Conservation (phyloP, 139 green algal species). For the Chlamydomonas schloesseri region DNA sequence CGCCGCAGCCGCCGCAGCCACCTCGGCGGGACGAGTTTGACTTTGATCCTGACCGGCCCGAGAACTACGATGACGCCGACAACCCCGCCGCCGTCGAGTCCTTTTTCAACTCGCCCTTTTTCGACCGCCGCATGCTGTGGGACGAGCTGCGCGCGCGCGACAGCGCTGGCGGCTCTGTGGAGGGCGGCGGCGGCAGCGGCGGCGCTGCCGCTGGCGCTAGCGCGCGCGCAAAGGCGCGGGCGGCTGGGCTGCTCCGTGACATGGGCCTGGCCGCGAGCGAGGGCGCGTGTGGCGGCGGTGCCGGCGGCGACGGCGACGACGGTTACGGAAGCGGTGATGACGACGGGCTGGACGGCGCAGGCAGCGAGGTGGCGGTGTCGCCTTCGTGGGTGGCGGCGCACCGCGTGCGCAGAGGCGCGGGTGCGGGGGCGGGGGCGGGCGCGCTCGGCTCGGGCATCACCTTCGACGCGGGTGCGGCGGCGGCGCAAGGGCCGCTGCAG, state of each 20-base stretch:
- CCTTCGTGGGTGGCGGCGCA: not conserved
- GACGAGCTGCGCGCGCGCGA: not conserved
- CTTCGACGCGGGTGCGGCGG: too few species aligned
- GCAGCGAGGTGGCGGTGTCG: not conserved
- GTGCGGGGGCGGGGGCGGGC: too few species aligned
- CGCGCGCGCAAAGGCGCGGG: too few species aligned
- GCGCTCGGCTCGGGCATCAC: too few species aligned
- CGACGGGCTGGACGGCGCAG: not conserved
- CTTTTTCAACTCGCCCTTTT: slow-evolving; percentile 36
- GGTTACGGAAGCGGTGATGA: not conserved
- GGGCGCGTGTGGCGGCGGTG: not conserved
- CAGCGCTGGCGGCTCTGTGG: too few species aligned
- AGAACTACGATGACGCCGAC: slow-evolving; percentile 17
- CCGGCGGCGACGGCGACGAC: too few species aligned
- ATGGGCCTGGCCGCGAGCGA: not conserved
- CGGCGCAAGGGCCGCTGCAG: too few species aligned
- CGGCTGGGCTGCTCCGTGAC: too few species aligned
- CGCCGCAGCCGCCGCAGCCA: not conserved
- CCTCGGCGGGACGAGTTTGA: too few species aligned
- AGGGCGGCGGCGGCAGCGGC: too few species aligned
- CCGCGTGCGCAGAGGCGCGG: too few species aligned
- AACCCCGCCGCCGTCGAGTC: not conserved
- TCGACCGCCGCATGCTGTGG: slow-evolving; percentile 9
- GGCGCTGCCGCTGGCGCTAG: not conserved
- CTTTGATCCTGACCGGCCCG: not conserved